phyloP scores from a whole-genome alignment of 1,284 basidiomycete genomes.

The Pterulicium gracile region DNA sequence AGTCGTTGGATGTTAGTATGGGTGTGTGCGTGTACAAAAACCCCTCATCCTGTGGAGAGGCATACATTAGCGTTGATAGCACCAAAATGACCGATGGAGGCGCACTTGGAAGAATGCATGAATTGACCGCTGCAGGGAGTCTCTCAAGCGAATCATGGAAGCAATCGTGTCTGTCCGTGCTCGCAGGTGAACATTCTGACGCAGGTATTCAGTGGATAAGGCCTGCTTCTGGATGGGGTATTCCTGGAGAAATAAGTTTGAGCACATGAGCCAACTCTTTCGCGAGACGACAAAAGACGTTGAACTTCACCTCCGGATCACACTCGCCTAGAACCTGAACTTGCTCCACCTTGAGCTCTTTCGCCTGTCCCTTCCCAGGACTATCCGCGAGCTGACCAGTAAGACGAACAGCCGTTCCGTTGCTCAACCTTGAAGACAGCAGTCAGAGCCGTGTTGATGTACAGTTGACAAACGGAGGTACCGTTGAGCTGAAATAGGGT shows the following conservation, averaged over 20 bases:
- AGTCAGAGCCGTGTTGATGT: no score
- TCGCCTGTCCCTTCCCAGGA: conserved; percentile 57
- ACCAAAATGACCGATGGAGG: conserved; percentile 1
- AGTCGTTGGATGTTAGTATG: conserved; percentile 84
- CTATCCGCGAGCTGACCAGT: conserved; percentile 57
- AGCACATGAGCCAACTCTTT: not conserved
- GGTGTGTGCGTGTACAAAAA: conserved; percentile 82
- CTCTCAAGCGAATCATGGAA: conserved; percentile 67
- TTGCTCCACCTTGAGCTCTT: conserved; percentile 64
- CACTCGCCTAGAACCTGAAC: conserved; percentile 65
- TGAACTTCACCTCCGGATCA: conserved; percentile 56
- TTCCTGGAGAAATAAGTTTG: conserved; percentile 26
- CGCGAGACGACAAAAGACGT: conserved; percentile 2
- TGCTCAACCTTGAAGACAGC: conserved; percentile 43
- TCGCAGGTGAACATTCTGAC: conserved; percentile 78
- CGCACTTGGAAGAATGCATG: conserved; percentile 57
- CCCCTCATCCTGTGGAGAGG: conserved; percentile 44
- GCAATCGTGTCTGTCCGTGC: conserved; percentile 64
- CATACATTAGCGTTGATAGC: conserved; percentile 5
- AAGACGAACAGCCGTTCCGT: conserved; percentile 63
- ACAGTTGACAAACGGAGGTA: conserved; percentile 18
- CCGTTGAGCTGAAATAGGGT: conserved; percentile 30
- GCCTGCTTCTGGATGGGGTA: conserved; percentile 87
- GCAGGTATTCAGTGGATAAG: conserved; percentile 63
- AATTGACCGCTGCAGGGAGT: conserved; percentile 40